These are phyloP conservation scores for Neodidymelliopsis sp. DNA, from an alignment of 2,329 filamentous ascomycete species.

Conservation along the genomic window DNA sequence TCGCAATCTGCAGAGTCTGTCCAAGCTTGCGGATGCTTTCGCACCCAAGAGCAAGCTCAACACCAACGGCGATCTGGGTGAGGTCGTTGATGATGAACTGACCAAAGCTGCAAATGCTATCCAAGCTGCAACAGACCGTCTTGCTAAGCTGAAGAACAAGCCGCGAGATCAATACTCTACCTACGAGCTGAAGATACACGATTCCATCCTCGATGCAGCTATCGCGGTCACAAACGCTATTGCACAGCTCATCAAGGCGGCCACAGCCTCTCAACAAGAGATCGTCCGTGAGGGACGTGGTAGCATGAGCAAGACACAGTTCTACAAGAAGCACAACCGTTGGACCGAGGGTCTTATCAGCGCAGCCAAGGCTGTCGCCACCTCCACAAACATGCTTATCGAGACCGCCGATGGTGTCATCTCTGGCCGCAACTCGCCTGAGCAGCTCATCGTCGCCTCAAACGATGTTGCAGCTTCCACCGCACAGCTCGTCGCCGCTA, in stretches of 20 bases:
- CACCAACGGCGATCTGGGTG: constrained; percentile 84
- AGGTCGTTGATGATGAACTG: constrained; percentile 90
- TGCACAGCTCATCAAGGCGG: constrained; percentile 91
- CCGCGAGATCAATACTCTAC: constrained; percentile 94
- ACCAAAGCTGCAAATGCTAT: constrained; percentile 95
- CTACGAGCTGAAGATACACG: constrained; percentile 95
- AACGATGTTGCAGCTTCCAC: constrained; percentile 97
- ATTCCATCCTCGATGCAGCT: constrained; percentile 91
- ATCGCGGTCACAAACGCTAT: constrained; percentile 94
- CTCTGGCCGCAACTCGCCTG: constrained; percentile 87
- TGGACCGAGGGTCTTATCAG: constrained; percentile 99
- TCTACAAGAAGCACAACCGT: constrained; percentile 99
- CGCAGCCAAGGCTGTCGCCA: constrained; percentile 93
- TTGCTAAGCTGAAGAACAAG: constrained; percentile 94
- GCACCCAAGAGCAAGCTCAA: constrained; percentile 88
- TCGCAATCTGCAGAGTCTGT: constrained; percentile 89
- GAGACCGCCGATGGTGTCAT: constrained; percentile 98
- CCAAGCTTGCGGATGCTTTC: constrained; percentile 90
- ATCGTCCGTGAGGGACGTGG: constrained; percentile 94
- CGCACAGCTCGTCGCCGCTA: constrained; percentile 93
- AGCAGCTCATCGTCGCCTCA: constrained; percentile 96
- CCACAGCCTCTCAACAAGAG: constrained; percentile 90
- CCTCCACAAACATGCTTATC: constrained; percentile 93
- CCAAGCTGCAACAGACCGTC: constrained; percentile 84
- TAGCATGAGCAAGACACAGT: constrained; percentile 84